These are phyloP conservation scores for Termitomyces sp. DNA, from an alignment of 768 basidiomycete genomes.

Conservation along the genomic window DNA sequence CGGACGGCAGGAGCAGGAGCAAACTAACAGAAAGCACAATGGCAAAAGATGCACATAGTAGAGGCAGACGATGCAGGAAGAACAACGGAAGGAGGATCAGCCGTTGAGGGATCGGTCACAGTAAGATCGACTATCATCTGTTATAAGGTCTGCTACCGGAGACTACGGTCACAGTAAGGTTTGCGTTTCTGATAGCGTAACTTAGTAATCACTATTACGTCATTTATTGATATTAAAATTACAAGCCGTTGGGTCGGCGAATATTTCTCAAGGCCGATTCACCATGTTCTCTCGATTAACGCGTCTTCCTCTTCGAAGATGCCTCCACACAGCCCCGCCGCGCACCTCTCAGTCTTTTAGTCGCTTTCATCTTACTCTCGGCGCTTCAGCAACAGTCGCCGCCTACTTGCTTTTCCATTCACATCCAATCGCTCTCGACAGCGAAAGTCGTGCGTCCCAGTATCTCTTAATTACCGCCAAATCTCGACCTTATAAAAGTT, in stretches of 20 bases:
- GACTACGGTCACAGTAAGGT: too few relatives aligned
- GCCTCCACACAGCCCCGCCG: slow-evolving; percentile 41
- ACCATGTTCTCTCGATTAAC: slow-evolving; percentile 54
- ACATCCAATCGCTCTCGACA: slow-evolving; percentile 47
- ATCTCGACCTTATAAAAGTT: not conserved
- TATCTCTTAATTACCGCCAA: not conserved
- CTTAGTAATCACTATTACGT: too few relatives aligned
- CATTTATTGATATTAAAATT: slow-evolving; percentile 1
- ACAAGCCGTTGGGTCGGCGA: not conserved
- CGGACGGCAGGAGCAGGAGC: too few relatives aligned
- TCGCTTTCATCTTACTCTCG: slow-evolving; percentile 33
- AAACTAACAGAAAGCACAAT: too few relatives aligned
- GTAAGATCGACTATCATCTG: too few relatives aligned
- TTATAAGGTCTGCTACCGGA: too few relatives aligned
- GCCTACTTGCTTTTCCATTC: slow-evolving; percentile 46
- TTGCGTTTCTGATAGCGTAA: too few relatives aligned
- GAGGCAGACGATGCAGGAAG: too few relatives aligned
- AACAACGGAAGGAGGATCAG: too few relatives aligned
- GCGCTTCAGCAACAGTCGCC: slow-evolving; percentile 39
- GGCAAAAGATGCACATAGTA: too few relatives aligned
- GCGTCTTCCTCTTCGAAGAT: slow-evolving; percentile 50
- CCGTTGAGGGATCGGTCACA: too few relatives aligned
- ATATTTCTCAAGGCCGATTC: slow-evolving; percentile 4
- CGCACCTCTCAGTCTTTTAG: slow-evolving; percentile 19
- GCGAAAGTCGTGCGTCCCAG: slow-evolving; percentile 26